phyloP scores from a whole-genome alignment of 2,329 filamentous ascomycete genomes.

The Chaetomiaceae sp. region DNA sequence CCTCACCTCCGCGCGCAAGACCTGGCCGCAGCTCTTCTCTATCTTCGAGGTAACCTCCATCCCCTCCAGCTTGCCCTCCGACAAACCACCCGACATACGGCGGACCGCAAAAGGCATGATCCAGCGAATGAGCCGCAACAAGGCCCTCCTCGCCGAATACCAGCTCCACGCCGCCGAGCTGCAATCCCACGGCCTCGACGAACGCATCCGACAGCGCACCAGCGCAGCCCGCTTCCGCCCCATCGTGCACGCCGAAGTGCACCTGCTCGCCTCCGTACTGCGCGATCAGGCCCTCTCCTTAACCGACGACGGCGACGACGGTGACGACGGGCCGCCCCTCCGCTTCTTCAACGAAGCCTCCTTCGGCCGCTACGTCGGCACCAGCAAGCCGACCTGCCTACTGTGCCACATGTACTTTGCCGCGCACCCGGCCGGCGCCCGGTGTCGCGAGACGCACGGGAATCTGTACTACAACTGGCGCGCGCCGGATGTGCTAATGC shows the following conservation, averaged over 20 bases:
- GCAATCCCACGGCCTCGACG: constrained; percentile 9
- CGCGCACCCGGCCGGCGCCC: constrained; percentile 22
- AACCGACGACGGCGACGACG: neutral
- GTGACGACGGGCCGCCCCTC: too few relatives aligned
- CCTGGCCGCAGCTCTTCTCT: constrained; percentile 30
- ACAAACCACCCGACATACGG: constrained; percentile 5
- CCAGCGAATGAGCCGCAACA: constrained; percentile 3
- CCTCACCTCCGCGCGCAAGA: constrained; percentile 20
- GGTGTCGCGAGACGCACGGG: constrained; percentile 28
- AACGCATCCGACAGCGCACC: constrained; percentile 1
- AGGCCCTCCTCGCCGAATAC: constrained; percentile 1
- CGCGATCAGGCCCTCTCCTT: constrained; percentile 4
- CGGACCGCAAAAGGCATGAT: constrained; percentile 20
- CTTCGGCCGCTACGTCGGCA: constrained; percentile 32
- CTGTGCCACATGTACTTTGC: constrained; percentile 36
- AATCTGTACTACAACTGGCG: constrained; percentile 38
- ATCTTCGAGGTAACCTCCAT: constrained; percentile 26
- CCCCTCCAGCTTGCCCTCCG: constrained; percentile 21
- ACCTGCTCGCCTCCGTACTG: constrained; percentile 26
- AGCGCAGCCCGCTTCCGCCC: constrained; percentile 19
- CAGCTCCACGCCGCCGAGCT: neutral
- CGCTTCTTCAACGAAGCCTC: constrained; percentile 29
- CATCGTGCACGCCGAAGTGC: constrained; percentile 33
- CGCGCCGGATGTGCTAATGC: constrained; percentile 28
- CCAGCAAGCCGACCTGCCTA: constrained; percentile 36